Evolutionary conservation across 176 grass and related monocot genomes (phyloP), one percentile per base, ranked within the genome.

Genomic region (Triticum monococcum): DNA sequence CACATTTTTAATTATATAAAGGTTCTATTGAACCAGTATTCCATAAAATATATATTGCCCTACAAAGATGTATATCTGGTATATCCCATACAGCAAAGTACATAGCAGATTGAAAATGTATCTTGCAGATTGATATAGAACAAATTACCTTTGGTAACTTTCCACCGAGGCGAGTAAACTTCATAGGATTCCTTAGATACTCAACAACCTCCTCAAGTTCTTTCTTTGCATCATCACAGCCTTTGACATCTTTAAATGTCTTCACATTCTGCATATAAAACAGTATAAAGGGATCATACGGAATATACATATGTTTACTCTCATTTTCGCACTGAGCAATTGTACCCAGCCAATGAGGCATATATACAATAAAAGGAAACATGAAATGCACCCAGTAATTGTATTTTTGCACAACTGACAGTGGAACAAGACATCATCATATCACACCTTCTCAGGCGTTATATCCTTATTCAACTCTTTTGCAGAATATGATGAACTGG

Each of bases 211-310:
- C 97, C 80, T 97, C 90, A 38, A 99, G 97, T 87, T 99, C 97
- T 89, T 94, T 88, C 91, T 99, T 99, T 75, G 97, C 97, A 84
- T 99, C 97, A 86, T 99, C 97, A 82, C 97, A 99, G 45, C 97
- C 97, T 86, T 97, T 99, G 80, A 99, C 97, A 83, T 99, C 94
- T 87, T 97, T 99, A 86, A 99, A 99, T 82, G 97, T 99, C 85
- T 99, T 99, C 36, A 90, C 90, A 87, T 97, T 97, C 94, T 99
- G 88, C 64, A 64, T 45, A 72, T 59, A 64, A 67, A 82, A 89
- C 9, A 82, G 28, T 43, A 86, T 25, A 85, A 48, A 57, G 52
- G 30, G 69, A 64, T 71, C 64, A 80, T 78, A 38, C 70, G 41
- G 56, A 86, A 63, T 62, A 63, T 57, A 62, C 67, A 45, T 68